Conservation (phyloP, 495 filamentous ascomycete species). For the Staphylotrichum tortipilum region DNA sequence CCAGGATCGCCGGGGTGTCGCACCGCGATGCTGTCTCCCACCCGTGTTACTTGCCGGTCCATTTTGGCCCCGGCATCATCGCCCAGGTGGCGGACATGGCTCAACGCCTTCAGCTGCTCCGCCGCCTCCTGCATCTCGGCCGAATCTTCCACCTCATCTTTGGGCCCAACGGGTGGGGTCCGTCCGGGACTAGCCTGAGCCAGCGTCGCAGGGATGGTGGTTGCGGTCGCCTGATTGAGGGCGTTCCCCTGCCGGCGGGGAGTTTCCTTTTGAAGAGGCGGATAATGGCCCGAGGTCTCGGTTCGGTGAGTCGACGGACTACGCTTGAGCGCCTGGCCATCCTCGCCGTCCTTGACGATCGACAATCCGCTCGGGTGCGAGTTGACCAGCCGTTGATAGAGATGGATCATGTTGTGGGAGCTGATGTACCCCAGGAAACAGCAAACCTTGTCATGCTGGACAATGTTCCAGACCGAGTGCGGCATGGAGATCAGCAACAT, state of each 20-base stretch:
- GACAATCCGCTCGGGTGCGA: slow-evolving; percentile 29
- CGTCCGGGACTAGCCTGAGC: slow-evolving; percentile 10
- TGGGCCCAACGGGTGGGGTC: slow-evolving; percentile 18
- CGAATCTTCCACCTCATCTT: slow-evolving; percentile 47
- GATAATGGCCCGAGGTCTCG: slow-evolving; percentile 11
- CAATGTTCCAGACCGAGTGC: slow-evolving; percentile 44
- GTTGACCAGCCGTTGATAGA: slow-evolving; percentile 45
- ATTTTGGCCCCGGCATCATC: slow-evolving; percentile 29
- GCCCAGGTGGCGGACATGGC: slow-evolving; percentile 43
- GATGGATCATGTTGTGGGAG: slow-evolving; percentile 49
- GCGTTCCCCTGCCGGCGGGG: slow-evolving; percentile 15
- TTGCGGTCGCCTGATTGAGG: background rate
- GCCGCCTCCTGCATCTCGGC: slow-evolving; percentile 53
- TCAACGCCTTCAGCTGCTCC: slow-evolving; percentile 50
- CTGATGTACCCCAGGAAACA: slow-evolving; percentile 48
- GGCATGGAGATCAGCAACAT: slow-evolving; percentile 52
- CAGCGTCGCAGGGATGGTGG: slow-evolving; percentile 1
- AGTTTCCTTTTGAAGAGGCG: slow-evolving; percentile 25
- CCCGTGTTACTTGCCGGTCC: slow-evolving; percentile 17
- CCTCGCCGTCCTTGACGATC: slow-evolving; percentile 40
- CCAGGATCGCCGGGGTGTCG: slow-evolving; percentile 33
- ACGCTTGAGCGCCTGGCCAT: slow-evolving; percentile 30
- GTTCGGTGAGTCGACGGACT: slow-evolving; percentile 19
- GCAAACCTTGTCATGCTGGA: slow-evolving; percentile 49
- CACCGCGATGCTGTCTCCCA: slow-evolving; percentile 28